A percentile compares a stretch with the other conserved stretches of the same genome.
phyloP scores from a whole-genome alignment of 257 asterid species.

The Parsonsia alboflavescens region DNA sequence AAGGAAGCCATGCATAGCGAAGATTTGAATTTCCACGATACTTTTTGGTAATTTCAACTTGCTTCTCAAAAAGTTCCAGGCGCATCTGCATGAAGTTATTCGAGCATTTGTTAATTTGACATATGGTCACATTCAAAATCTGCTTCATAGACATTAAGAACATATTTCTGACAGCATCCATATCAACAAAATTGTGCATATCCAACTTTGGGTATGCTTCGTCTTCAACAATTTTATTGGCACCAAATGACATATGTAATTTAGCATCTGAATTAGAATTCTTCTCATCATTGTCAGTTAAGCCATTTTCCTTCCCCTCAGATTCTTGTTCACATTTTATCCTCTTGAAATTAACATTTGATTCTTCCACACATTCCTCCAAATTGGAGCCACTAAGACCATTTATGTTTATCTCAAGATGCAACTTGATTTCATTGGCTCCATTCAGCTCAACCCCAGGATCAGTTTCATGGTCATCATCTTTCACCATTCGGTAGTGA shows the following conservation, averaged over 20 bases:
- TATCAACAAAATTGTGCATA: not conserved
- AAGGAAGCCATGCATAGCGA: constrained; percentile 34
- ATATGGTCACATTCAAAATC: constrained; percentile 3
- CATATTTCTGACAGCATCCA: constrained; percentile 18
- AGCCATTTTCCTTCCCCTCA: not conserved
- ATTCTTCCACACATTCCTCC: constrained; percentile 30
- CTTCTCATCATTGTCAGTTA: not conserved
- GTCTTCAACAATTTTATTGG: constrained; percentile 4
- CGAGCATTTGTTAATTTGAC: constrained; percentile 16
- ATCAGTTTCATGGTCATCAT: constrained; percentile 2
- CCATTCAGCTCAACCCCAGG: constrained; percentile 11
- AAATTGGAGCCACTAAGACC: constrained; percentile 13
- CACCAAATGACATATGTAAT: not conserved
- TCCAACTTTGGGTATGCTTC: not conserved
- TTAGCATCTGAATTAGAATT: constrained; percentile 1
- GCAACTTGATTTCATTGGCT: constrained; percentile 23
- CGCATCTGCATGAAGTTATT: constrained; percentile 21
- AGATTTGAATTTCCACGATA: constrained; percentile 27
- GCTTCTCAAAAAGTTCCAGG: constrained; percentile 29
- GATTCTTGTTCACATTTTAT: constrained; percentile 11
- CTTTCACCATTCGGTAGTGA: not conserved
- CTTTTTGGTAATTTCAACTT: constrained; percentile 21
- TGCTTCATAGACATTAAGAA: constrained; percentile 20
- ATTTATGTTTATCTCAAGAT: constrained; percentile 24
- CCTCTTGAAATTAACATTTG: constrained; percentile 19